phyloP scores from a whole-genome alignment of 176 grass and related monocot species.

The Alopecurus myosuroides region DNA sequence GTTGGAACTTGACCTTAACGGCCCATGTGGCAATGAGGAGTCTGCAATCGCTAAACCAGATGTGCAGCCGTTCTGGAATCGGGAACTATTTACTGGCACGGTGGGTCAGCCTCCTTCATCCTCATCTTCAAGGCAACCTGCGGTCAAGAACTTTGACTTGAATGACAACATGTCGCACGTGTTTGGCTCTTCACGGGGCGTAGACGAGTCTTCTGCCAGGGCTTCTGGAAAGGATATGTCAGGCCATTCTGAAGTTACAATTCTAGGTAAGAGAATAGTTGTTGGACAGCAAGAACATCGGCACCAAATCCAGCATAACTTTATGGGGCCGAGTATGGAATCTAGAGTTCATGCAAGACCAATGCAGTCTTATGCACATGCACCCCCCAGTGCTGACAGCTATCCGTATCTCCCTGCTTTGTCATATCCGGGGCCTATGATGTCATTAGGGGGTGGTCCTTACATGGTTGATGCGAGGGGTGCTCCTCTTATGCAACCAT shows the following conservation, averaged over 20 bases:
- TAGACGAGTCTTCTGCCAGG: slow-evolving; percentile 31
- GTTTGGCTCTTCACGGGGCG: slow-evolving; percentile 29
- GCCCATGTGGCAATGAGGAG: slow-evolving; percentile 38
- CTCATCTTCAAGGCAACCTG: slow-evolving; percentile 50
- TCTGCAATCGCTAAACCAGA: slow-evolving; percentile 4
- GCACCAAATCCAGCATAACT: slow-evolving; percentile 36
- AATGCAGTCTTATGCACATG: slow-evolving; percentile 31
- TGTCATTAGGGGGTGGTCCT: slow-evolving; percentile 23
- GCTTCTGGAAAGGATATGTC: slow-evolving; percentile 10
- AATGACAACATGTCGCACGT: slow-evolving; percentile 42
- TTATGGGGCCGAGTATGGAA: slow-evolving; percentile 37
- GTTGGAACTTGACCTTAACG: slow-evolving; percentile 53
- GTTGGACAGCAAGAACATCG: slow-evolving; percentile 35
- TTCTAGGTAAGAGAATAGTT: slow-evolving; percentile 47
- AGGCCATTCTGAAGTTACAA: slow-evolving; percentile 41
- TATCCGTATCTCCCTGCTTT: slow-evolving; percentile 30
- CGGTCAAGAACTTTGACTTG: slow-evolving; percentile 61
- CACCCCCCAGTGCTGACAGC: slow-evolving; percentile 17
- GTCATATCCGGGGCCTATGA: slow-evolving; percentile 28
- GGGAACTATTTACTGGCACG: slow-evolving; percentile 15
- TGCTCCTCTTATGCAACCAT: slow-evolving; percentile 26
- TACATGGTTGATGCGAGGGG: slow-evolving; percentile 50
- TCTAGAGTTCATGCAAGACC: slow-evolving; percentile 23
- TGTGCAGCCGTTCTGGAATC: slow-evolving; percentile 29
- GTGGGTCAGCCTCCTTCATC: slow-evolving; percentile 43